Percentiles rank a stretch among this genome's conserved stretches.
phyloP scores from a whole-genome alignment of 2,329 filamentous ascomycete species.

The Fusarium pseudocircinatum region DNA sequence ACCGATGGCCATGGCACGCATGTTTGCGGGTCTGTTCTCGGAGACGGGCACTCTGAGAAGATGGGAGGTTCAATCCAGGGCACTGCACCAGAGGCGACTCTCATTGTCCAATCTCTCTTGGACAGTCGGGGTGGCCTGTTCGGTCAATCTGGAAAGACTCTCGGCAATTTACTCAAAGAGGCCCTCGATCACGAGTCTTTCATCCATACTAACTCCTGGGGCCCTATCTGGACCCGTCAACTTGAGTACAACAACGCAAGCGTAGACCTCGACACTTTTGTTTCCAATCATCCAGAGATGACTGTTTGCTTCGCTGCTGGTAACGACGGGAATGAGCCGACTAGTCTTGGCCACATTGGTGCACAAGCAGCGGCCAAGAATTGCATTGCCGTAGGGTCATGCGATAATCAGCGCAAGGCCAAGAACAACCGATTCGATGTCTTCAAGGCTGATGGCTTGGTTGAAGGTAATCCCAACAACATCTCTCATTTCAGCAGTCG shows the following conservation, averaged over 20 bases:
- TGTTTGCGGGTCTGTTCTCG: not conserved
- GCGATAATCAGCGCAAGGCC: not conserved
- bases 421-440: accelerated
- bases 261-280: accelerated
- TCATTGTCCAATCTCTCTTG: not conserved
- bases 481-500: not conserved
- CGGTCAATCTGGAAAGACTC: not conserved
- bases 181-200: not conserved
- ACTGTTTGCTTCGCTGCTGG: not conserved
- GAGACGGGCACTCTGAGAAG: not conserved
- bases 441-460: not conserved
- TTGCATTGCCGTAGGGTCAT: not conserved
- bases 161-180: not conserved
- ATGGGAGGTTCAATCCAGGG: not conserved
- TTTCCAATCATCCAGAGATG: not conserved
- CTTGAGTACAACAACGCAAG: accelerated
- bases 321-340: accelerated
- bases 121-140: not conserved
- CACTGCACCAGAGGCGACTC: not conserved
- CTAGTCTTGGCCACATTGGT: not conserved
- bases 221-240: not conserved
- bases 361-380: not conserved
- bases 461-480: not conserved
- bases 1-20: not conserved
- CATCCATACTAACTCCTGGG: not conserved